Conservation (phyloP, 768 basidiomycete genomes). For the Lactarius indigo region DNA sequence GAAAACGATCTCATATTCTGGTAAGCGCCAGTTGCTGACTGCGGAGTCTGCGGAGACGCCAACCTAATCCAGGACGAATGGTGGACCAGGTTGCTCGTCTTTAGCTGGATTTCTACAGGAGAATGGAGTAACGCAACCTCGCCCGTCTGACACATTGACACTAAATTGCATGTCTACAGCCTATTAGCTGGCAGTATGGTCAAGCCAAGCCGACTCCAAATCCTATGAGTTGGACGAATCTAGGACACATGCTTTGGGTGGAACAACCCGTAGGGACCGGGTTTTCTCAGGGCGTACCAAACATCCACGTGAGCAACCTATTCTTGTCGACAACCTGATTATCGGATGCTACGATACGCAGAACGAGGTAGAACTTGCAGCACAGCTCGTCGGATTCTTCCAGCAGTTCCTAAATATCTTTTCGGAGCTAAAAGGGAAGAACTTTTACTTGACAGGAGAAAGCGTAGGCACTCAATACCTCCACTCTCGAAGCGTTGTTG, state of each 20-base stretch:
- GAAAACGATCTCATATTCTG: slow-evolving; percentile 25
- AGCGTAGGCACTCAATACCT: slow-evolving; percentile 13
- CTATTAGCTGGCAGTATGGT: slow-evolving; percentile 25
- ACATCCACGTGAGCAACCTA: slow-evolving; percentile 14
- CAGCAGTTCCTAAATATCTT: slow-evolving; percentile 24
- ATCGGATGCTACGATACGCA: neutral
- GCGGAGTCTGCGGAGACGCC: neutral
- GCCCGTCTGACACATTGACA: neutral
- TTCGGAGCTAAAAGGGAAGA: slow-evolving; percentile 23
- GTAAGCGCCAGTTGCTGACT: neutral
- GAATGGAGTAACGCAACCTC: slow-evolving; percentile 20
- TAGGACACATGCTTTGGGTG: slow-evolving; percentile 26
- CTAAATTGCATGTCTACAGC: neutral
- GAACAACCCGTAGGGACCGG: slow-evolving; percentile 27
- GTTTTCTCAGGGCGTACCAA: slow-evolving; percentile 22
- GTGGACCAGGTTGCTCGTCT: slow-evolving; percentile 26
- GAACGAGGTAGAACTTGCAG: slow-evolving; percentile 23
- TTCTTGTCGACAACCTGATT: neutral
- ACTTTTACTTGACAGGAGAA: slow-evolving; percentile 24
- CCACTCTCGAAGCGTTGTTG: neutral
- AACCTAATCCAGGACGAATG: slow-evolving; percentile 21
- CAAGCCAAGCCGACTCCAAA: slow-evolving; percentile 25
- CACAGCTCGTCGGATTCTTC: slow-evolving; percentile 21
- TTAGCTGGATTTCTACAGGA: slow-evolving; percentile 25
- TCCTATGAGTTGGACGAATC: slow-evolving; percentile 25